Percentiles rank a stretch among this genome's conserved stretches.
Evolutionary conservation across 352 stramenopile species (phyloP).

Genomic region (Chrysophaeum taylorii): DNA sequence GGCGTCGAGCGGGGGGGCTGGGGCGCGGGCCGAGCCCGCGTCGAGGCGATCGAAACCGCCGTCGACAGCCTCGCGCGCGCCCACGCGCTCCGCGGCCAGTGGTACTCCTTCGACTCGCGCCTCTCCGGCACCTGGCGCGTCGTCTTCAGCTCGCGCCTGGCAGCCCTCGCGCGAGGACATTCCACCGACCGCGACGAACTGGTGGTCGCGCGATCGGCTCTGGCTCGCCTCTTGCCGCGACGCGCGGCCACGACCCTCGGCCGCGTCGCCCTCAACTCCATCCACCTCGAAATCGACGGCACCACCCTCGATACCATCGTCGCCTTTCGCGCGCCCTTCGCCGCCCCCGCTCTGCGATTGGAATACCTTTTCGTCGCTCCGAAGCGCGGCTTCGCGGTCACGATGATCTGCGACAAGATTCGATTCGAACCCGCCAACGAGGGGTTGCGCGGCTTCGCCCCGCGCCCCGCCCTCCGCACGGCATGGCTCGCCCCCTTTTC

Average conservation of each 20-base stretch:
- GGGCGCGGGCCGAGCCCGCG: neutral
- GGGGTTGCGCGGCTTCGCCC: neutral
- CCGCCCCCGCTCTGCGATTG: neutral
- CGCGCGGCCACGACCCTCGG: neutral
- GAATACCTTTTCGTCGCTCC: neutral
- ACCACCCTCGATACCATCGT: neutral
- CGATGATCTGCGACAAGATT: neutral
- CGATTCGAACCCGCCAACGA: neutral
- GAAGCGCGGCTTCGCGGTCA: neutral
- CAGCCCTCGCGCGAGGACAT: neutral
- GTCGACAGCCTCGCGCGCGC: neutral
- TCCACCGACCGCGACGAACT: neutral
- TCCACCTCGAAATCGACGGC: neutral
- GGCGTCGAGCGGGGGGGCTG: no score
- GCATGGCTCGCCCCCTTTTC: neutral
- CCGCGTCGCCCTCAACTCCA: neutral
- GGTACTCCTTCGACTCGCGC: neutral
- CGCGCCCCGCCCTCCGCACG: neutral
- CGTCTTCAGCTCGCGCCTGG: neutral
- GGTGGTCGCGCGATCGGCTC: neutral
- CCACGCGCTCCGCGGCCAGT: neutral
- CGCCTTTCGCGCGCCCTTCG: neutral
- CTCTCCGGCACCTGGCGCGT: neutral
- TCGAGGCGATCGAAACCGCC: neutral
- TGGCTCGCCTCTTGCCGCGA: slow-evolving; percentile 4